Conservation (phyloP, 2,329 filamentous ascomycete species). For the Meredithiella fracta region DNA sequence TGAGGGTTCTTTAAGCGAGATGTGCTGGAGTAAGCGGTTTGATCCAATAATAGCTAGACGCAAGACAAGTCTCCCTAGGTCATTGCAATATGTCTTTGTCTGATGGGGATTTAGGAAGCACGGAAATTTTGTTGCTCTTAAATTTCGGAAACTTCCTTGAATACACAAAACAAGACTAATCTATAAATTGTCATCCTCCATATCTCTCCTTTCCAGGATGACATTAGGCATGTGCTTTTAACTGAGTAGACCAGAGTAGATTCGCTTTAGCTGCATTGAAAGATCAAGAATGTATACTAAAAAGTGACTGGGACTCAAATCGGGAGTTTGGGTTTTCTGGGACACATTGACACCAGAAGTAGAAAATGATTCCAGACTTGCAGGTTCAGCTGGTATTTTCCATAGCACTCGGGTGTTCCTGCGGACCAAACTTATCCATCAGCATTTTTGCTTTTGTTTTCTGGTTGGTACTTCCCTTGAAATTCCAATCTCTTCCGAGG, state of each 20-base stretch:
- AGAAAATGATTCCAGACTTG: background rate
- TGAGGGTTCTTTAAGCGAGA: background rate
- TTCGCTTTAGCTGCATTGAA: background rate
- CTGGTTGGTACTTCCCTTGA: background rate
- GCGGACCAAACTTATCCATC: background rate
- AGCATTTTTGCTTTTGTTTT: background rate
- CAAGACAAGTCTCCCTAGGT: background rate
- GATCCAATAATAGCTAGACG: background rate
- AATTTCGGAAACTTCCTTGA: too few relatives aligned
- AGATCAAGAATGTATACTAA: background rate
- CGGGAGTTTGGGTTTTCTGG: background rate
- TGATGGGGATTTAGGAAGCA: background rate
- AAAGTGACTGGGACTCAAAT: background rate
- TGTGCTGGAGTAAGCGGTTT: background rate
- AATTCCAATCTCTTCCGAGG: background rate
- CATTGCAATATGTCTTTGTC: background rate
- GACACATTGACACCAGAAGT: background rate
- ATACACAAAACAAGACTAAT: too few relatives aligned
- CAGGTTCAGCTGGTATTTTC: background rate
- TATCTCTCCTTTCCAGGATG: too few relatives aligned
- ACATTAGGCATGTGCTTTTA: too few relatives aligned
- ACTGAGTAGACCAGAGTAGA: too few relatives aligned
- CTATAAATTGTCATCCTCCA: too few relatives aligned
- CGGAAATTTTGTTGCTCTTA: background rate
- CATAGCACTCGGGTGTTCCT: background rate